Base-by-base conservation (phyloP, 2,329 filamentous ascomycete genomes). In the Aspergillus sp. region DNA sequence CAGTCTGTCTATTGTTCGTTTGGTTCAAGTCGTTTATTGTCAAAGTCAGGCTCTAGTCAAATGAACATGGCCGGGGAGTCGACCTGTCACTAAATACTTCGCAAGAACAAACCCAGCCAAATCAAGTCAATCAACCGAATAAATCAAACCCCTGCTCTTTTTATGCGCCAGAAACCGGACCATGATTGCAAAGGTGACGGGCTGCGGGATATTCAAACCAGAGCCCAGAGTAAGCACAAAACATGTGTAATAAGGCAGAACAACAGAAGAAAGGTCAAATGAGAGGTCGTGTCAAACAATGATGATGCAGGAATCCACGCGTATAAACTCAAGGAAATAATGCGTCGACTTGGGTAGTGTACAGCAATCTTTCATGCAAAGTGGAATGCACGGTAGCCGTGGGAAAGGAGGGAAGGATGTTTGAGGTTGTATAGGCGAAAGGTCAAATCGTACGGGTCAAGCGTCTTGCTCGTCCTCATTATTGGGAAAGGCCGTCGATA, bases 301-400 rank as follows among this genome's bases (percentile, higher is more conserved):
- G 54, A 50, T 57, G 58, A 55, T 57, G 57, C 62, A 60, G 60
- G 56, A 58, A 46, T 36, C 46, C 42, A 50, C 44, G 49, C 50
- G 42, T 50, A 50, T 58, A 50, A 49, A 21, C 48, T 48, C 23
- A 57, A 58, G 47, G 55, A 64, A 53, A 53, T 46, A 41, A 64
- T 57, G 62, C 58, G 63, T 59, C 62, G 56, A 56, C 55, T 54
- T 41, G 47, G 50, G 50, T 69, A 69, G 60, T 69, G 60, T 70
- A 70, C 67, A 69, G 64, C 65, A 62, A 46, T 57, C 54, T 58
- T 63, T 65, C 66, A 70, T 66, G 68, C 63, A 68, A 58, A 47
- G 59, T 51, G 54, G 51, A 50, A 62, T 64, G 56, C 59, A 62
- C 55, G 54, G 53, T 58, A 47, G 53, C 48, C 42, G 16, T 38